A percentile compares a stretch with the other conserved stretches of the same genome.
These are phyloP conservation scores for Macrolepiota fuliginosa DNA, from an alignment of 768 basidiomycete genomes.

Conservation along the genomic window DNA sequence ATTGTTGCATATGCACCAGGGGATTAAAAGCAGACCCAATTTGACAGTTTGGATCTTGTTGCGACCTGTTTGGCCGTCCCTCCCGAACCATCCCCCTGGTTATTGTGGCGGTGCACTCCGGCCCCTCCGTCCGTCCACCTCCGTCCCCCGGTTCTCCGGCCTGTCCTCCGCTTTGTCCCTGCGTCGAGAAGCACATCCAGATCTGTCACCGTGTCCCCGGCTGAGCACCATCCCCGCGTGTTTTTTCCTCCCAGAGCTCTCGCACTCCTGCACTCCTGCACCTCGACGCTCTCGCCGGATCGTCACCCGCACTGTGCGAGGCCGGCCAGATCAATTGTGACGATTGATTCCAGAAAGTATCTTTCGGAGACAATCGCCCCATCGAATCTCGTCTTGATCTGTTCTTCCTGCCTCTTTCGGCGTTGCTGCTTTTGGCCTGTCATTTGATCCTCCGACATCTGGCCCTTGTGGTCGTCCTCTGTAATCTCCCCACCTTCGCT, in stretches of 20 bases:
- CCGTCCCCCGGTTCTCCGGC: neutral
- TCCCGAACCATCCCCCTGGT: neutral
- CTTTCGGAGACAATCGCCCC: slow-evolving; percentile 4
- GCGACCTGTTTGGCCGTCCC: neutral
- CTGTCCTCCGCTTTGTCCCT: neutral
- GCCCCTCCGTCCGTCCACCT: neutral
- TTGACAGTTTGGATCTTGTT: neutral
- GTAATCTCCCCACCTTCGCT: neutral
- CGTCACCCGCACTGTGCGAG: slow-evolving; percentile 1
- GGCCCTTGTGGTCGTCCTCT: slow-evolving; percentile 8
- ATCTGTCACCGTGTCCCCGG: slow-evolving; percentile 7
- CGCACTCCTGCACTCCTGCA: slow-evolving; percentile 7
- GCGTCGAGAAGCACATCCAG: slow-evolving; percentile 1
- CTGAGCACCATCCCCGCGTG: slow-evolving; percentile 12
- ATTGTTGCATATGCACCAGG: slow-evolving; percentile 1
- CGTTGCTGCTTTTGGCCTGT: neutral
- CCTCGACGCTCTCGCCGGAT: slow-evolving; percentile 4
- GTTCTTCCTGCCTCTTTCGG: neutral
- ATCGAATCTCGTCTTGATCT: slow-evolving; percentile 3
- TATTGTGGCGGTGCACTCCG: neutral
- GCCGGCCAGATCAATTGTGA: too few relatives aligned
- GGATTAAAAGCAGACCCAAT: neutral
- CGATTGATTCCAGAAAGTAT: too few relatives aligned
- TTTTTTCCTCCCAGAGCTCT: neutral
- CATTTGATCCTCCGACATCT: slow-evolving; percentile 11